Conservation (phyloP, 2,329 filamentous ascomycete species). For the Ophiostoma triangulosporum region DNA sequence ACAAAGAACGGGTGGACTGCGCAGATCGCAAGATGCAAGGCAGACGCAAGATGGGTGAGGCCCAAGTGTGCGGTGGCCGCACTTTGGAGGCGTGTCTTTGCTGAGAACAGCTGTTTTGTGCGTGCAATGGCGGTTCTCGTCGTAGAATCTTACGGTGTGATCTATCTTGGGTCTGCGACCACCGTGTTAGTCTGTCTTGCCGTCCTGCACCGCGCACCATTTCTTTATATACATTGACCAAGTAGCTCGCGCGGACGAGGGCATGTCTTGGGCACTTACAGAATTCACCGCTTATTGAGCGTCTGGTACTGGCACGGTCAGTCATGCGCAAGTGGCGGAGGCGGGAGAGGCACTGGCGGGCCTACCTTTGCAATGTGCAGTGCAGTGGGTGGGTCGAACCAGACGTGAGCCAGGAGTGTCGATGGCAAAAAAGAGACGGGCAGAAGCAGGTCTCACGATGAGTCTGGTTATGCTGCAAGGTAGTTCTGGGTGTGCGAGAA, state of each 20-base stretch:
- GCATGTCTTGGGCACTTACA: background rate
- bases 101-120: background rate
- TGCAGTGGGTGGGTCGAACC: background rate
- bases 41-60: background rate
- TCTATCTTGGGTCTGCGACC: background rate
- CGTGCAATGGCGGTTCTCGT: background rate
- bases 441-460: background rate
- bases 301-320: background rate
- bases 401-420: no score
- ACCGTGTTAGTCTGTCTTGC: background rate
- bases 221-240: background rate
- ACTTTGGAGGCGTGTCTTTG: background rate
- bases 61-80: background rate
- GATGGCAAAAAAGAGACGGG: background rate
- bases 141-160: background rate
- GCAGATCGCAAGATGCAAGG: background rate
- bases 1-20: background rate
- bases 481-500: conserved; percentile 1
- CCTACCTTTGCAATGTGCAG: background rate
- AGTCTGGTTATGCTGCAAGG: background rate
- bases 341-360: background rate
- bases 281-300: conserved; percentile 2
- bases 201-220: background rate
- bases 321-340: background rate
- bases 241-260: background rate